Conservation (phyloP, 148 eudicot species). For the Chenopodium formosanum region DNA sequence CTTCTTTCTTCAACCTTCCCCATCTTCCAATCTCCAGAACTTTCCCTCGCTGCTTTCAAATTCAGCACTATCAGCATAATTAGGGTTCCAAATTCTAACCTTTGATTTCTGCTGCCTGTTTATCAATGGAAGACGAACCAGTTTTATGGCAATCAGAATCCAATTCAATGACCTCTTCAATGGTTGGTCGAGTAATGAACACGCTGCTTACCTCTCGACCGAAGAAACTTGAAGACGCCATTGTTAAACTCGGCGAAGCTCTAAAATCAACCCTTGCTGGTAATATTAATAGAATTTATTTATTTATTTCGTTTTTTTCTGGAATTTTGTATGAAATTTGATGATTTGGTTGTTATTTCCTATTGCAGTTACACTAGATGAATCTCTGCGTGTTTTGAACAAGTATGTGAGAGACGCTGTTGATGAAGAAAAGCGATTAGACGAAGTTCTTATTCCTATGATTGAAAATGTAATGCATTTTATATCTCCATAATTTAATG, state of each 20-base stretch:
- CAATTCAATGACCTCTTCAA: constrained; percentile 46
- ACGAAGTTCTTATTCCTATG: constrained; percentile 67
- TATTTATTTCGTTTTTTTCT: not conserved
- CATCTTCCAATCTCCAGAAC: not conserved
- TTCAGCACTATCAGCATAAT: not conserved
- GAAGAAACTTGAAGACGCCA: constrained; percentile 60
- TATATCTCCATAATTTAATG: not conserved
- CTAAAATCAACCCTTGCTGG: constrained; percentile 31
- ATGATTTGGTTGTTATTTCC: not conserved
- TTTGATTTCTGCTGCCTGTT: not conserved
- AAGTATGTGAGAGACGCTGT: constrained; percentile 57
- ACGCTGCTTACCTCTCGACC: constrained; percentile 50
- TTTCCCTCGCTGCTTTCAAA: not conserved
- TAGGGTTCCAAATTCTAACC: not conserved
- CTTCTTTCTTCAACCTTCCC: not conserved
- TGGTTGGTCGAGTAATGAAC: constrained; percentile 63
- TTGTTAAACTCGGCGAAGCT: constrained; percentile 46
- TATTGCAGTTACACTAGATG: constrained; percentile 59
- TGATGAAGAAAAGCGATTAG: constrained; percentile 47
- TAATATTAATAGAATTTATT: constrained; percentile 10
- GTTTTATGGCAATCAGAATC: constrained; percentile 26
- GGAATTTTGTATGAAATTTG: not conserved
- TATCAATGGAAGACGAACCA: constrained; percentile 35
- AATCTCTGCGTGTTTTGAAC: constrained; percentile 59
- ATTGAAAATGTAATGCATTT: constrained; percentile 49